Evolutionary conservation across 345 rosid genomes (phyloP).

Genomic region (Gossypium raimondii): DNA sequence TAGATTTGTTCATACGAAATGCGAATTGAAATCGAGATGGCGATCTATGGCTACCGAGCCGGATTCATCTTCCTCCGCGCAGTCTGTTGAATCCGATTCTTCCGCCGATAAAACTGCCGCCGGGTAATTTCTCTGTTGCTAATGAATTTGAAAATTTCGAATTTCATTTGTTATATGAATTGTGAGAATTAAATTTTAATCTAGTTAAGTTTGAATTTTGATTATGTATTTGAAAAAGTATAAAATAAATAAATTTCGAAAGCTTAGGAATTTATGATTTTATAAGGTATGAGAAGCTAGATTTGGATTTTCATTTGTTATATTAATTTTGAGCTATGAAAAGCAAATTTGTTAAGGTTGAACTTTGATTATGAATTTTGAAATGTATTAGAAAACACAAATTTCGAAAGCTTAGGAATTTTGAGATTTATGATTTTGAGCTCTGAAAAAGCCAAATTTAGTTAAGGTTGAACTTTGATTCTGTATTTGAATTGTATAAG

Average conservation of each 20-base stretch:
- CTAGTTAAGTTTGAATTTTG: not conserved
- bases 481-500: not conserved
- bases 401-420: too few species aligned
- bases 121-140: constrained; percentile 31
- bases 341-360: too few species aligned
- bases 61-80: constrained; percentile 40
- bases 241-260: too few species aligned
- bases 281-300: too few species aligned
- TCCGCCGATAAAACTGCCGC: constrained; percentile 47
- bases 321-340: too few species aligned
- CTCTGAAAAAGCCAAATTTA: not conserved
- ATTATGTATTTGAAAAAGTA: not conserved
- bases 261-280: too few species aligned
- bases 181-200: not conserved
- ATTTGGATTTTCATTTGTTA: too few species aligned
- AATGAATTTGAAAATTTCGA: not conserved
- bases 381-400: too few species aligned
- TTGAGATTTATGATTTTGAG: too few species aligned
- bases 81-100: constrained; percentile 55
- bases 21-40: constrained; percentile 38
- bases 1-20: constrained; percentile 21
- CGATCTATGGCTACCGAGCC: constrained; percentile 50
- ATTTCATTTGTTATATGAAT: not conserved
- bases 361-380: too few species aligned
- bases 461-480: not conserved